phyloP scores from a whole-genome alignment of 1,139 yeast genomes.

The Geotrichum cucujoidarum region DNA sequence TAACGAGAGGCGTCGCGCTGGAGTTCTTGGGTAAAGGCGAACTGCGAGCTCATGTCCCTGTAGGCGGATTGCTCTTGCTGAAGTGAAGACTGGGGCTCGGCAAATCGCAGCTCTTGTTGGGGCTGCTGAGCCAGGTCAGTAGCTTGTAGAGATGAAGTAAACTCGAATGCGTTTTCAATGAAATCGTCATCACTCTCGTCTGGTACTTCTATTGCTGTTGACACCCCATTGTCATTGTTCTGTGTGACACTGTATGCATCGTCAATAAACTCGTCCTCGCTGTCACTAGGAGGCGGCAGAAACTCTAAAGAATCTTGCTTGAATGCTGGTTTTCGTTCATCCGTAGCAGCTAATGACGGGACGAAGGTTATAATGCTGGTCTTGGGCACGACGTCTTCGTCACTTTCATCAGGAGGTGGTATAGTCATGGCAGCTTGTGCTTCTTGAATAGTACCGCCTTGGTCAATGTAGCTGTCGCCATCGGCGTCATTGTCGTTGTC shows the following conservation, averaged over 20 bases:
- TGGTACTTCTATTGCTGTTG: not conserved
- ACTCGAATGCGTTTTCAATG: not conserved
- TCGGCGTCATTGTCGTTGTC: not conserved
- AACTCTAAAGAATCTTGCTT: too few species aligned
- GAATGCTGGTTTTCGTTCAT: too few species aligned
- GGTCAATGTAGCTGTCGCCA: not conserved
- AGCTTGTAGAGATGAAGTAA: too few species aligned
- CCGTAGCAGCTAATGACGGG: too few species aligned
- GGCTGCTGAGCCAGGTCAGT: too few species aligned
- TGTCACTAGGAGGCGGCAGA: not conserved
- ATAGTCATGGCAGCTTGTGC: not conserved
- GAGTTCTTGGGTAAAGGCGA: not conserved
- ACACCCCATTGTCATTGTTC: not conserved
- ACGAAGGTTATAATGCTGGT: too few species aligned
- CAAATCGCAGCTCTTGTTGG: not conserved
- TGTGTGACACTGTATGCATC: not conserved
- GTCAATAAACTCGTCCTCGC: not conserved
- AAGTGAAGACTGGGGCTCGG: not conserved
- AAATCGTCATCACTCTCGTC: not conserved
- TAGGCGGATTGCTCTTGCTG: not conserved
- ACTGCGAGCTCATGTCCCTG: too few species aligned
- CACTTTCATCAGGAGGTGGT: not conserved
- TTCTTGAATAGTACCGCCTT: not conserved
- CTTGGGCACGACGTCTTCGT: not conserved
- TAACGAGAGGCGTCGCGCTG: not conserved